These are phyloP conservation scores for Sporobolomyces phaffii DNA, from an alignment of 768 basidiomycete species.

Conservation along the genomic window DNA sequence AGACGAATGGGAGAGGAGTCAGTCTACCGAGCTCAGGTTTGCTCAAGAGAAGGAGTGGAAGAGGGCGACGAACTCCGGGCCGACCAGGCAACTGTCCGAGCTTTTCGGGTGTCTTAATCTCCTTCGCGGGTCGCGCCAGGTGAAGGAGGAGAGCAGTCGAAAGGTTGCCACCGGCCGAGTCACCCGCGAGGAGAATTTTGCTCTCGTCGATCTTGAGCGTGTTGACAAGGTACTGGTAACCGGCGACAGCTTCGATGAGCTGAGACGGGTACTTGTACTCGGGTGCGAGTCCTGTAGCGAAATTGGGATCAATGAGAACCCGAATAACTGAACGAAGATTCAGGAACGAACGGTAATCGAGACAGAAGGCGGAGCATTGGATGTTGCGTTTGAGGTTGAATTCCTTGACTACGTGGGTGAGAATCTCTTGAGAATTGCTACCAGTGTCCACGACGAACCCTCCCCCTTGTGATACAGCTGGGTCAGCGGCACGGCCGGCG, in stretches of 20 bases:
- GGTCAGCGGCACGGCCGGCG: not conserved
- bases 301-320: not conserved
- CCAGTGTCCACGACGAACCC: conserved; percentile 21
- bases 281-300: conserved; percentile 38
- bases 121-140: conserved; percentile 35
- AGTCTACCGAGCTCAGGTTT: too few relatives aligned
- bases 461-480: not conserved
- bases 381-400: conserved; percentile 22
- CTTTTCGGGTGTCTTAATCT: conserved; percentile 12
- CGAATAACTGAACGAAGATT: not conserved
- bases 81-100: conserved; percentile 1
- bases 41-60: too few relatives aligned
- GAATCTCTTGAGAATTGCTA: conserved; percentile 11
- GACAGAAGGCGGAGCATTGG: conserved; percentile 18
- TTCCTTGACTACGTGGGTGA: not conserved
- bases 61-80: conserved; percentile 1
- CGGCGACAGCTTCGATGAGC: conserved; percentile 65
- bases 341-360: conserved; percentile 21
- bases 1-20: too few relatives aligned
- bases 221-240: conserved; percentile 63
- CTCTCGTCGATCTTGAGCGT: conserved; percentile 55
- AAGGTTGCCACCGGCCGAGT: conserved; percentile 73
- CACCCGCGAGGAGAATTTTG: conserved; percentile 63
- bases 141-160: conserved; percentile 47
- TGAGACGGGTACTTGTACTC: conserved; percentile 63